Evolutionary conservation across 805 yeast species (phyloP).

Genomic region (Suhomyces pyralidae): DNA sequence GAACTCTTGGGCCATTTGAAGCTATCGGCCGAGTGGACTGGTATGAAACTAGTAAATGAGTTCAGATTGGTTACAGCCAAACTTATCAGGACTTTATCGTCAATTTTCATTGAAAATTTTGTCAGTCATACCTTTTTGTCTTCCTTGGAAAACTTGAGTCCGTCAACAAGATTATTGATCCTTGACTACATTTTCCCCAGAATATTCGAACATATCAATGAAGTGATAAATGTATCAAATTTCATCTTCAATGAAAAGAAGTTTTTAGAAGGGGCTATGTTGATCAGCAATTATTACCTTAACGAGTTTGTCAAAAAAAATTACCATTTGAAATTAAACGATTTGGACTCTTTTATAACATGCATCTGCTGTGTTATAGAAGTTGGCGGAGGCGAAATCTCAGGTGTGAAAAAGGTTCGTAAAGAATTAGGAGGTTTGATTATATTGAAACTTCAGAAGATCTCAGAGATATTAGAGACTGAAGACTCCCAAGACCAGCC

Average conservation of each 20-base stretch:
- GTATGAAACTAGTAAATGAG: slow-evolving; percentile 13
- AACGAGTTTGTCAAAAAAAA: slow-evolving; percentile 28
- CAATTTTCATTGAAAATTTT: slow-evolving; percentile 32
- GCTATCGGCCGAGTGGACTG: slow-evolving; percentile 24
- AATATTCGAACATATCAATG: slow-evolving; percentile 33
- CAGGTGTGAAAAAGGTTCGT: slow-evolving; percentile 17
- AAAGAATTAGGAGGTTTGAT: slow-evolving; percentile 26
- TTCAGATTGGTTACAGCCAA: slow-evolving; percentile 22
- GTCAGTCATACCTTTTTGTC: slow-evolving; percentile 18
- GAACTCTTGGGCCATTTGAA: slow-evolving; percentile 36
- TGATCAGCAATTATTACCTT: slow-evolving; percentile 25
- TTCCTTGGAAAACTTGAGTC: slow-evolving; percentile 26
- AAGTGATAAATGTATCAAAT: slow-evolving; percentile 29
- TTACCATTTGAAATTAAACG: slow-evolving; percentile 19
- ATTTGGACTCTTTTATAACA: slow-evolving; percentile 23
- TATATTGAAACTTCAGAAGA: slow-evolving; percentile 24
- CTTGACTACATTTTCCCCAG: slow-evolving; percentile 35
- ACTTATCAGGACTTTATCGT: slow-evolving; percentile 31
- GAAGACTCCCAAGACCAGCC: background rate
- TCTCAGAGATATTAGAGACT: slow-evolving; percentile 10
- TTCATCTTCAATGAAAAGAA: slow-evolving; percentile 35
- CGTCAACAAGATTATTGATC: slow-evolving; percentile 33
- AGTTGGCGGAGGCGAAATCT: slow-evolving; percentile 6
- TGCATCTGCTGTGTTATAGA: slow-evolving; percentile 35
- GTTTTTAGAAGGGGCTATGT: slow-evolving; percentile 23